A percentile compares a stretch with the other conserved stretches of the same genome.
phyloP scores from a whole-genome alignment of 2,329 filamentous ascomycete genomes.

The Diaporthe eres region DNA sequence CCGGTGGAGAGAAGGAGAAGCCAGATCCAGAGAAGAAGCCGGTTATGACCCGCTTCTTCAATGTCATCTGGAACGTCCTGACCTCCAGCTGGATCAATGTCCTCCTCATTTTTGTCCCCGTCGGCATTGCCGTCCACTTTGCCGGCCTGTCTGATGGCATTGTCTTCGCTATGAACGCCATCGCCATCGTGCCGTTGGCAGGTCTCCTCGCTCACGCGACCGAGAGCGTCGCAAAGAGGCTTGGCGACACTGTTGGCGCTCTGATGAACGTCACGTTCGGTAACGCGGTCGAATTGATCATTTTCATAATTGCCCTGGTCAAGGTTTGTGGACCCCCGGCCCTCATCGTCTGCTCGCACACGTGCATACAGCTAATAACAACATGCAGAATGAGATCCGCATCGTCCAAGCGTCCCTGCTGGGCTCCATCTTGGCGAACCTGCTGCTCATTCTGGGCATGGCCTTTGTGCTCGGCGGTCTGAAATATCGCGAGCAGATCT shows the following conservation, averaged over 20 bases:
- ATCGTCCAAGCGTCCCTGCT: constrained; percentile 84
- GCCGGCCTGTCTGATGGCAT: constrained; percentile 52
- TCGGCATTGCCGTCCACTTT: constrained; percentile 72
- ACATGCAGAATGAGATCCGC: constrained; percentile 70
- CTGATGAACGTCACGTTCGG: constrained; percentile 74
- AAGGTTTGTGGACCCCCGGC: constrained; percentile 45
- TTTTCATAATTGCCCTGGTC: constrained; percentile 62
- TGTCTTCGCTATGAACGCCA: constrained; percentile 73
- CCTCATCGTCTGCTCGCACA: not conserved
- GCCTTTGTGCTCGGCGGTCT: constrained; percentile 79
- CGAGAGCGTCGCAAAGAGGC: constrained; percentile 68
- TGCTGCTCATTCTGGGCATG: constrained; percentile 82
- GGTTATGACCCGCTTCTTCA: constrained; percentile 55
- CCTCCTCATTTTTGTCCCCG: constrained; percentile 78
- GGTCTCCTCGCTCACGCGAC: constrained; percentile 71
- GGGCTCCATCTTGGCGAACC: constrained; percentile 83
- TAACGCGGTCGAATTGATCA: constrained; percentile 74
- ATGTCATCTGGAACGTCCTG: constrained; percentile 66
- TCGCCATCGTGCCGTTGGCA: constrained; percentile 72
- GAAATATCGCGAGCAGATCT: constrained; percentile 77
- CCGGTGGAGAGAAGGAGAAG: constrained; percentile 35
- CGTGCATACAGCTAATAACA: not conserved
- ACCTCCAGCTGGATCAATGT: constrained; percentile 75
- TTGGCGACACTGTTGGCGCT: constrained; percentile 72
- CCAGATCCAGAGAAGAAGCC: constrained; percentile 41